Percentiles rank a stretch among this genome's conserved stretches.
Conservation (phyloP, 2,329 filamentous ascomycete genomes). For the Knoxdaviesia capensis region DNA sequence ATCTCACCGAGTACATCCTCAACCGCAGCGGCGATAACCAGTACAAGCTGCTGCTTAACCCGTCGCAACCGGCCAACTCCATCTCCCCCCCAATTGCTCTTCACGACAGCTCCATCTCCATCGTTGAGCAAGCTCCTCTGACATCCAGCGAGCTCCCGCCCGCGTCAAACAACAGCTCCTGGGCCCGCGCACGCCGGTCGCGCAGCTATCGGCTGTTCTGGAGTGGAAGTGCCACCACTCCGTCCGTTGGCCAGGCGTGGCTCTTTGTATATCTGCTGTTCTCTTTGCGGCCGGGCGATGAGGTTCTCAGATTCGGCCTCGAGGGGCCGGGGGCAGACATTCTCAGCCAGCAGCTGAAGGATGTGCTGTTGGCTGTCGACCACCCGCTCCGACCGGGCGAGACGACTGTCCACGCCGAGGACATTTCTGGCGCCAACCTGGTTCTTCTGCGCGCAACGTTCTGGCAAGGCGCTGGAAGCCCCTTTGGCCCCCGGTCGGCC, state of each 20-base stretch:
- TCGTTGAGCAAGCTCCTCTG: constrained; percentile 23
- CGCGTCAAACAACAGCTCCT: constrained; percentile 32
- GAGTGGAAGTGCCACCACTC: constrained; percentile 16
- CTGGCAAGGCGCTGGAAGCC: constrained; percentile 52
- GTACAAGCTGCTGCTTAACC: constrained; percentile 15
- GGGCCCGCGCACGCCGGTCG: constrained; percentile 33
- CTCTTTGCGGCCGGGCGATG: constrained; percentile 25
- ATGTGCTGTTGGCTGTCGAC: constrained; percentile 26
- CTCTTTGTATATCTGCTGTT: constrained; percentile 31
- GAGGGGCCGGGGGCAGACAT: constrained; percentile 15
- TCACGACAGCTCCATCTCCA: constrained; percentile 17
- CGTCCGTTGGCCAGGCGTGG: constrained; percentile 30
- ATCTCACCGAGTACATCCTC: constrained; percentile 23
- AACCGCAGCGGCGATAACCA: constrained; percentile 12
- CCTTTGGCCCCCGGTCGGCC: constrained; percentile 40
- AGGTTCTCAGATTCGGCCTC: constrained; percentile 26
- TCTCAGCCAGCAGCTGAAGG: constrained; percentile 19
- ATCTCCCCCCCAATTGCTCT: constrained; percentile 11
- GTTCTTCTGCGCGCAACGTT: constrained; percentile 34
- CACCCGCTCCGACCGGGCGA: constrained; percentile 20
- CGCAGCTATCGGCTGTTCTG: constrained; percentile 24
- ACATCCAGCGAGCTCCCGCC: constrained; percentile 28
- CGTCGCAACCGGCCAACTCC: no score
- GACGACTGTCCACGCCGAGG: constrained; percentile 7
- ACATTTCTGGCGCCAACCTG: constrained; percentile 12